Evolutionary conservation across 345 rosid species (phyloP), one percentile per base, ranked within the genome.

Genomic region (Luvunga scandens): DNA sequence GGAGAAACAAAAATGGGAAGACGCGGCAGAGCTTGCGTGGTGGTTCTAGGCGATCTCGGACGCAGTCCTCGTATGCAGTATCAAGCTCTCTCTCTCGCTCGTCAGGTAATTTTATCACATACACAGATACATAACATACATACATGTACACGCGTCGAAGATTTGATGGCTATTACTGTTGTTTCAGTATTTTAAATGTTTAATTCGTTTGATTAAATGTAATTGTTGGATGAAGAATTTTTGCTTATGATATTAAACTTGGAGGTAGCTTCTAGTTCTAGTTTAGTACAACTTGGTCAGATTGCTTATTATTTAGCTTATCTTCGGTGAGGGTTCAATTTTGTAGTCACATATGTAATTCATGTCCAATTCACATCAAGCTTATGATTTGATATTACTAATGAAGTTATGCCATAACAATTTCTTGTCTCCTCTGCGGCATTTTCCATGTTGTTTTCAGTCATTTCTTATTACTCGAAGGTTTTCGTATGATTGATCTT

Each of bases 31-130:
- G 98, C 97, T 6, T 96, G 99, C 75, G 89, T 96, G 31, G 99
- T 96, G 65, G 98, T 96, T 50, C 85, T 96, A 59, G 99, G 99
- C 31, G 99, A 96, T 72, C 85, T 95, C 60, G 99, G 99, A 25
- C 97, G 99, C 53, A 95, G 99, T 69, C 99, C 99, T 81, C 92
- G 99, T 31, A 95, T 95, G 99, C 98, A 95, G 79, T 95, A 90
- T 81, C 99, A 95, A 71, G 93, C 97, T 55, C 95, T 96, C 61
- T 96, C 99, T 63, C 98, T 95, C 31, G 94, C 97, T 22, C 89
- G 88, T 77, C 98, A 95, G 99, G 99, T 92, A 76, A 42, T 38
- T 38, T 57, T 14, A 33, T 31, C 39, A 13, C 38, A 16, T 19
- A 6, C 22, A 5, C 22, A 18, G 57, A 53, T 14, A 30, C 38